Conservation (phyloP, 1,139 yeast species). For the Sugiyamaella pinicola region DNA sequence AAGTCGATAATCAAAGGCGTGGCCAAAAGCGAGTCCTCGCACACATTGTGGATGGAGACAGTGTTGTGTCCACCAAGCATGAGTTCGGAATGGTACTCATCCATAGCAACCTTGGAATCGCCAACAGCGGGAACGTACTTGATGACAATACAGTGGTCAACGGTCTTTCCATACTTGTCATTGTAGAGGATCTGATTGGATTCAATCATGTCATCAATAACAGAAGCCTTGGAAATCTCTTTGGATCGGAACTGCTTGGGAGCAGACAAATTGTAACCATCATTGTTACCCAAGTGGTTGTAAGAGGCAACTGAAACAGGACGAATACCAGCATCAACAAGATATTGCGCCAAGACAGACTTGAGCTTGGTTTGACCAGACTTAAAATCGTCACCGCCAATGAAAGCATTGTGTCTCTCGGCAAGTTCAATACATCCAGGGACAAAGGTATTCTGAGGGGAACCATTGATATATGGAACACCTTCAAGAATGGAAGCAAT, state of each 20-base stretch:
- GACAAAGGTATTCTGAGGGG: constrained; percentile 96
- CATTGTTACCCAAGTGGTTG: constrained; percentile 96
- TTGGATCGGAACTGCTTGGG: constrained; percentile 93
- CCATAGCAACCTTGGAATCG: constrained; percentile 97
- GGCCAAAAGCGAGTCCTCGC: constrained; percentile 94
- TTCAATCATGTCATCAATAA: constrained; percentile 91
- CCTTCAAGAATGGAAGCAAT: constrained; percentile 88
- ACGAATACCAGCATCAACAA: constrained; percentile 96
- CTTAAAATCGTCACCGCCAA: constrained; percentile 98
- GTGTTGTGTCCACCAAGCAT: constrained; percentile 98
- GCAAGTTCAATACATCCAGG: constrained; percentile 94
- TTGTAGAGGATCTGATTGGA: constrained; percentile 86
- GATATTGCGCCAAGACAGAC: constrained; percentile 91
- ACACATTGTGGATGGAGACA: constrained; percentile 89
- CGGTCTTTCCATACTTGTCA: constrained; percentile 71
- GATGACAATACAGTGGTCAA: constrained; percentile 95
- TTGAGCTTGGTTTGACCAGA: constrained; percentile 95
- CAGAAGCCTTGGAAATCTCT: constrained; percentile 91
- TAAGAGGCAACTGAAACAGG: constrained; percentile 93
- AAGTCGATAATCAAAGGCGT: constrained; percentile 92
- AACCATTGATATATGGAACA: constrained; percentile 90
- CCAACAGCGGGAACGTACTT: constrained; percentile 94
- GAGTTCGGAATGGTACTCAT: constrained; percentile 92
- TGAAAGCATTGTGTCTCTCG: constrained; percentile 70
- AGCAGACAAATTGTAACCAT: constrained; percentile 88